phyloP scores from a whole-genome alignment of 2,329 filamentous ascomycete genomes.

The Bimuria novae-zelandiae region DNA sequence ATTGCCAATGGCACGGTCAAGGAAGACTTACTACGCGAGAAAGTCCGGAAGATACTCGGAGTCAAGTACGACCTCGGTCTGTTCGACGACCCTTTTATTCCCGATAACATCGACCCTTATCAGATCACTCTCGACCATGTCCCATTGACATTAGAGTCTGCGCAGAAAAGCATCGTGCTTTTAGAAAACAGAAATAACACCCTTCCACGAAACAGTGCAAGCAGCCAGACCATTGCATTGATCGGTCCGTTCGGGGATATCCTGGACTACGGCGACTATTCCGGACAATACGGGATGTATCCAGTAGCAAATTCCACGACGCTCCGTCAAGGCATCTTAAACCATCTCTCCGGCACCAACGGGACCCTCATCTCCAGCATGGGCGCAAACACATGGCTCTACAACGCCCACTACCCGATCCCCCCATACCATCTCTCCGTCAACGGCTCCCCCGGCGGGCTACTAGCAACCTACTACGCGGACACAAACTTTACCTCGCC shows the following conservation, averaged over 20 bases:
- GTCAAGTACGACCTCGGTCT: constrained; percentile 54
- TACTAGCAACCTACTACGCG: constrained; percentile 50
- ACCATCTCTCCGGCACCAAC: constrained; percentile 29
- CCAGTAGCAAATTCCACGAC: constrained; percentile 48
- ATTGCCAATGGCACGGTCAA: constrained; percentile 45
- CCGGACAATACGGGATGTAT: constrained; percentile 49
- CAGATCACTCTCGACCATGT: constrained; percentile 44
- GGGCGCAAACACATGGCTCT: constrained; percentile 53
- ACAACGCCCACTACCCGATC: constrained; percentile 52
- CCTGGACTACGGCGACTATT: constrained; percentile 53
- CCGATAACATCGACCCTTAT: constrained; percentile 40
- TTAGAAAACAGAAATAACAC: constrained; percentile 50
- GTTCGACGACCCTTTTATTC: constrained; percentile 47
- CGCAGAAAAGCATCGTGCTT: constrained; percentile 51
- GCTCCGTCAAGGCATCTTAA: constrained; percentile 45
- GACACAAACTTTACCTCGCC: constrained; percentile 46
- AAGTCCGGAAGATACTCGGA: constrained; percentile 45
- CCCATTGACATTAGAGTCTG: constrained; percentile 49
- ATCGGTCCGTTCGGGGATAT: constrained; percentile 50
- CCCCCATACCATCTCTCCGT: constrained; percentile 49
- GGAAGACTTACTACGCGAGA: constrained; percentile 43
- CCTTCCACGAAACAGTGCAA: constrained; percentile 42
- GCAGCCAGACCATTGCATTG: constrained; percentile 45
- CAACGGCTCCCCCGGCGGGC: constrained; percentile 45
- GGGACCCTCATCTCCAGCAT: constrained; percentile 48